These are phyloP conservation scores for Monosporascus sp. DNA, from an alignment of 2,329 filamentous ascomycete genomes.

Conservation along the genomic window DNA sequence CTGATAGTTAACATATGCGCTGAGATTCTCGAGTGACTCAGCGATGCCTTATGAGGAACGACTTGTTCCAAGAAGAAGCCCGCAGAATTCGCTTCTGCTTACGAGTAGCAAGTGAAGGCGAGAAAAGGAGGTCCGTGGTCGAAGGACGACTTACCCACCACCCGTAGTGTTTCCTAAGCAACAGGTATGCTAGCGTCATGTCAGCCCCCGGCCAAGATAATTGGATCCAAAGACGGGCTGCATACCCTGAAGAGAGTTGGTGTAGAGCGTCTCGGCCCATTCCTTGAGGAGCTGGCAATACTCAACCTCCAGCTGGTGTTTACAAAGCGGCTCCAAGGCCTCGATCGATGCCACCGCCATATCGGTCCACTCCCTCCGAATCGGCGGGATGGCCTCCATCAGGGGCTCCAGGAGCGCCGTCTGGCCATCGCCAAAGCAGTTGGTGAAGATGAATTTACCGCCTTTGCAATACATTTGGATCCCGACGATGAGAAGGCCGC, in stretches of 20 bases:
- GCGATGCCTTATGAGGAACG: background rate
- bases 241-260: constrained; percentile 48
- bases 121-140: background rate
- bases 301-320: constrained; percentile 36
- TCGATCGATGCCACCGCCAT: constrained; percentile 39
- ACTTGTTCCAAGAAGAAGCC: background rate
- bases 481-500: constrained; percentile 50
- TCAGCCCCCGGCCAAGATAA: background rate
- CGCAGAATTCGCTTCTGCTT: too few species aligned
- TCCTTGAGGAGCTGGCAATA: constrained; percentile 41
- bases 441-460: constrained; percentile 45
- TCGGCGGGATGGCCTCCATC: constrained; percentile 40
- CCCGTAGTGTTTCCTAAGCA: constrained; percentile 40
- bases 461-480: constrained; percentile 48
- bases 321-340: constrained; percentile 38
- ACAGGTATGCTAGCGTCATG: constrained; percentile 39
- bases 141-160: constrained; percentile 7
- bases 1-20: background rate
- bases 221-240: background rate
- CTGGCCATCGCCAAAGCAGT: constrained; percentile 37
- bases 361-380: constrained; percentile 40
- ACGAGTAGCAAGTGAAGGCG: too few species aligned
- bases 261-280: constrained; percentile 46
- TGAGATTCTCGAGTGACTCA: background rate
- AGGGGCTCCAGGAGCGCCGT: constrained; percentile 37